Base-by-base conservation (phyloP, 2,329 filamentous ascomycete genomes). In the Aspergillus fumigatiaffinis region DNA sequence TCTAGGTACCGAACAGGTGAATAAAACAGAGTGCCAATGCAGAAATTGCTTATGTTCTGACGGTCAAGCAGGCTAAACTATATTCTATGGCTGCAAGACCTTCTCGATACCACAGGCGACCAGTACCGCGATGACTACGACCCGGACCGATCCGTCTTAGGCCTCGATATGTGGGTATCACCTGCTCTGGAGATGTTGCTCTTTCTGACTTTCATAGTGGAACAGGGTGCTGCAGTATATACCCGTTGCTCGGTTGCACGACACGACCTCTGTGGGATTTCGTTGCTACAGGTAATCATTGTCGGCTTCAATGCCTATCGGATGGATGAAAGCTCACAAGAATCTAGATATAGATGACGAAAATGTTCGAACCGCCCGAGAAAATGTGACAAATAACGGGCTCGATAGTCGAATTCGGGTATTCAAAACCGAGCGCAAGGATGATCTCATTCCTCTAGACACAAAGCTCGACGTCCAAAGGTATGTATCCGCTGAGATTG, bases 221-320 rank as follows among this genome's bases (percentile, higher is more conserved):
- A 44, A 95, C 92, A 1, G 94, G 94, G 1, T 90, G 93, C 17
- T 95, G 91, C 64, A 88, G 88, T 66, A 96, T 99, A 65, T 99
- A 97, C 69, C 89, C 92, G 2, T 82, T 97, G 1, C 81, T 99
- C 1, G 91, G 87, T 21, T 90, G 89, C 64, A 73, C 80, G 0
- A 84, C 88, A 58, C 82, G 90, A 0, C 80, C 83, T 1, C 74
- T 71, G 3, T 97, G 92, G 92, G 80, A 76, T 1, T 92, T 92
- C 62, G 72, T 87, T 32, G 89, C 84, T 1, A 91, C 88, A 53
- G 81, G 81, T 81, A 66, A 51, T 12, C 12, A 23, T 26, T 12
- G 77, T n/a, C 32, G 32, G 14, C 32, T 50, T 26, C 14, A 3
- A 9, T 5, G 7, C 12, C 14, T 9, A 47, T 8, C 23, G 6